Base-by-base conservation (phyloP, 2,329 filamentous ascomycete genomes). In the Talaromyces sp. region DNA sequence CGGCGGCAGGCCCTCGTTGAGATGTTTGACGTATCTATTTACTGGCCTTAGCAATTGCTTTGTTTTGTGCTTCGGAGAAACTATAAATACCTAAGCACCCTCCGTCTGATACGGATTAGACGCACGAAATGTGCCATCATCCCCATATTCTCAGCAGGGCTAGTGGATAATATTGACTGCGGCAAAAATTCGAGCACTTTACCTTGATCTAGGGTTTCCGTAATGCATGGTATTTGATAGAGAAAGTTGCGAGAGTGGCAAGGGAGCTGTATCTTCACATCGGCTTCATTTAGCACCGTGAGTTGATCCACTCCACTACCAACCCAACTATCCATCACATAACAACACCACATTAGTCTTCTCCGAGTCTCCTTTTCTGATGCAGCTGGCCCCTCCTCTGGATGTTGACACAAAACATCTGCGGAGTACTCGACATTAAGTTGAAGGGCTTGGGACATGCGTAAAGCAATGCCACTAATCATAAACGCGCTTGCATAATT, bases 1-100 rank as follows among this genome's bases (percentile, higher is more conserved):
- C 0, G 78, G 78, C 0, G 75, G 76, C 13, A 72, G 70, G 17
- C 70, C 71, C 2, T 70, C 70, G 54, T 79, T 73, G 11, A 78
- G 58, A 53, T 75, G 73, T 52, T 79, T 79, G 24, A 80, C 76
- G 58, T 80, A 80, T 68, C 56, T 54, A 50, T 49, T 26, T 21
- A 1, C 17, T 32, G 31, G 10, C 11, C 4, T 46, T 21, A 46
- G 19, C 0, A 46, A 46, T 3, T 4, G 41, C 41, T n/a, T n/a
- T n/a, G 5, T 46, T 11, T 3, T 21, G 19, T 19, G 1, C 9
- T 46, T 46, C 14, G 17, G 9, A 46, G 6, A 46, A 19, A 2
- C 5, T 13, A n/a, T 46, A 13, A n/a, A 46, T 46, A 21, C 41
- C 41, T 46, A 24, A 19, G n/a, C 14, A 14, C 27, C 64, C 68